Evolutionary conservation across 306 rosid genomes (phyloP).

Genomic region (Malus sieversii): DNA sequence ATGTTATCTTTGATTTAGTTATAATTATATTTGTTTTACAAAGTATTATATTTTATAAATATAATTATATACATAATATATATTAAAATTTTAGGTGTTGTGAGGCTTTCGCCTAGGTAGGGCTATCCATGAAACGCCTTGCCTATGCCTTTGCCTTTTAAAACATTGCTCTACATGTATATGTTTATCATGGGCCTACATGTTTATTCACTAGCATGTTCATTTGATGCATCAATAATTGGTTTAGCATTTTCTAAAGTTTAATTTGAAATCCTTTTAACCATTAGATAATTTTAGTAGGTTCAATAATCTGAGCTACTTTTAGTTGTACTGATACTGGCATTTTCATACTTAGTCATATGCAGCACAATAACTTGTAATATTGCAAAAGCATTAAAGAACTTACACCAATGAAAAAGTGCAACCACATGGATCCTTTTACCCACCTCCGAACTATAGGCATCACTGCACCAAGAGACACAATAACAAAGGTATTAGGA

Average conservation of each 20-base stretch:
- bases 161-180: not conserved
- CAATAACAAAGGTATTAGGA: slow-evolving; percentile 2
- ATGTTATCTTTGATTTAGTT: too few species aligned
- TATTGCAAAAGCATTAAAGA: slow-evolving; percentile 11
- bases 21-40: too few species aligned
- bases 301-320: not conserved
- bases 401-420: slow-evolving; percentile 84
- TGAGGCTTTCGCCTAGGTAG: too few species aligned
- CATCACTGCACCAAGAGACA: slow-evolving; percentile 59
- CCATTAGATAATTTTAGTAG: not conserved
- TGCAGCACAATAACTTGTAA: not conserved
- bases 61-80: too few species aligned
- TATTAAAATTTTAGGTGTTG: too few species aligned
- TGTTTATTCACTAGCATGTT: not conserved
- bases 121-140: too few species aligned
- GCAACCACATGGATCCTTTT: slow-evolving; percentile 96
- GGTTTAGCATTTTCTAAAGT: not conserved
- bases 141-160: too few species aligned
- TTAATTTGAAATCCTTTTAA: not conserved
- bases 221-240: not conserved
- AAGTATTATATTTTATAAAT: too few species aligned
- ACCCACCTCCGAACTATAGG: slow-evolving; percentile 54
- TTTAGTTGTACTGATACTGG: not conserved
- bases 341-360: not conserved
- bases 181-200: not conserved